Conservation (phyloP, 768 basidiomycete genomes). For the Suillus bovinus region DNA sequence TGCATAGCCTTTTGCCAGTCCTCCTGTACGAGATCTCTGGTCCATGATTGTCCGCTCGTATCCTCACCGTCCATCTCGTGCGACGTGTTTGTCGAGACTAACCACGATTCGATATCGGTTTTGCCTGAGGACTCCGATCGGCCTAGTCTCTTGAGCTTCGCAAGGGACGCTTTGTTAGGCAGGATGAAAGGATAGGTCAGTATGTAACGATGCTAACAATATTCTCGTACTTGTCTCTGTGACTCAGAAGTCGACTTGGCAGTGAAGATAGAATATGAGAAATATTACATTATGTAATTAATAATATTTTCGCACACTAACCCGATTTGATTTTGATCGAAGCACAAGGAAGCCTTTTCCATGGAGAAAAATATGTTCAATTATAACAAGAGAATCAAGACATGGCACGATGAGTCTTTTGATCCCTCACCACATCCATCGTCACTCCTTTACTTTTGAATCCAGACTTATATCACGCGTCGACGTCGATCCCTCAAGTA, state of each 20-base stretch:
- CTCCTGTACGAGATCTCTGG: constrained; percentile 48
- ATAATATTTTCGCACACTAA: constrained; percentile 15
- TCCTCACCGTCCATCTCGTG: constrained; percentile 34
- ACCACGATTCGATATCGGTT: constrained; percentile 66
- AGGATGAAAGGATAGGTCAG: constrained; percentile 28
- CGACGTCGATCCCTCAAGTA: background rate
- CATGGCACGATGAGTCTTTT: constrained; percentile 6
- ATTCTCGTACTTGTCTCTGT: background rate
- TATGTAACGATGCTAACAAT: constrained; percentile 1
- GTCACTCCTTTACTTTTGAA: background rate
- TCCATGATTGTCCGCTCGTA: constrained; percentile 40
- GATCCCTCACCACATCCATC: constrained; percentile 14
- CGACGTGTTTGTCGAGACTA: constrained; percentile 44
- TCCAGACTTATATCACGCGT: background rate
- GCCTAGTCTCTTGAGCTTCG: constrained; percentile 53
- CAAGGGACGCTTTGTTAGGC: constrained; percentile 37
- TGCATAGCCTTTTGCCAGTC: constrained; percentile 59
- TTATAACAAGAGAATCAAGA: constrained; percentile 12
- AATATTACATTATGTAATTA: background rate
- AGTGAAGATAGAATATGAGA: background rate
- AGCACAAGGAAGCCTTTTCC: constrained; percentile 6
- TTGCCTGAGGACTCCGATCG: constrained; percentile 32
- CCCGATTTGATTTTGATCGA: constrained; percentile 10
- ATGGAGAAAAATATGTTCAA: constrained; percentile 11
- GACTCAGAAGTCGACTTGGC: background rate